These are phyloP conservation scores for Aspergillus sp. DNA, from an alignment of 2,329 filamentous ascomycete species.

Conservation along the genomic window DNA sequence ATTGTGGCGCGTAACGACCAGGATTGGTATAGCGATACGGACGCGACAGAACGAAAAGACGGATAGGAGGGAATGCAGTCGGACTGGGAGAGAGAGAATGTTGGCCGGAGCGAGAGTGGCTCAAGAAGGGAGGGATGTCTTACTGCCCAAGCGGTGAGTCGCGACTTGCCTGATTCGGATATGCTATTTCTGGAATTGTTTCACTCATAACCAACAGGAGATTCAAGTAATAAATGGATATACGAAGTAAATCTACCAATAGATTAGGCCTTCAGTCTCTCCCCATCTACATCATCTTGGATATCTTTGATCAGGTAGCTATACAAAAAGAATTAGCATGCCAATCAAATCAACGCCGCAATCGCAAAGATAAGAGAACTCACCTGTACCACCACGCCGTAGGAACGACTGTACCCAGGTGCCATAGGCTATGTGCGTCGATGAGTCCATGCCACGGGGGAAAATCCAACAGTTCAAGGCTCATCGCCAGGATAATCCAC, in stretches of 20 bases:
- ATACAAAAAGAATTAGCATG: slow-evolving; percentile 16
- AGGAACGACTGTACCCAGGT: slow-evolving; percentile 81
- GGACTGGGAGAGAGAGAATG: slow-evolving; percentile 2
- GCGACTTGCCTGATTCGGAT: no score
- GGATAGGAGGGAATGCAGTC: slow-evolving; percentile 10
- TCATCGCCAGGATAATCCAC: slow-evolving; percentile 90
- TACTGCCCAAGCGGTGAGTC: slow-evolving; percentile 15
- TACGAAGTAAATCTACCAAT: slow-evolving; percentile 9
- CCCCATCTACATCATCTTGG: slow-evolving; percentile 66
- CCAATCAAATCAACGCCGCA: slow-evolving; percentile 4
- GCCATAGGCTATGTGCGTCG: slow-evolving; percentile 94
- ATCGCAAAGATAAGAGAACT: slow-evolving; percentile 34
- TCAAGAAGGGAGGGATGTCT: slow-evolving; percentile 1
- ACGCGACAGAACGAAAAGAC: slow-evolving; percentile 4
- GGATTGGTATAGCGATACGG: slow-evolving; percentile 8
- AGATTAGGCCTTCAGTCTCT: slow-evolving; percentile 58
- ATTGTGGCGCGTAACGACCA: slow-evolving; percentile 23
- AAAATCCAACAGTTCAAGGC: slow-evolving; percentile 90
- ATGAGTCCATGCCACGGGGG: slow-evolving; percentile 71
- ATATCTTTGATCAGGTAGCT: slow-evolving; percentile 85
- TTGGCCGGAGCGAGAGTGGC: slow-evolving; percentile 1
- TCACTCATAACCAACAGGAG: neutral
- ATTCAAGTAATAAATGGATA: slow-evolving; percentile 2
- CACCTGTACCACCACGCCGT: slow-evolving; percentile 92
- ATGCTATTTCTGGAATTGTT: neutral